Percentiles rank a stretch among this genome's conserved stretches.
phyloP scores from a whole-genome alignment of 495 filamentous ascomycete genomes.

The Lasiosphaeriaceae sp. region DNA sequence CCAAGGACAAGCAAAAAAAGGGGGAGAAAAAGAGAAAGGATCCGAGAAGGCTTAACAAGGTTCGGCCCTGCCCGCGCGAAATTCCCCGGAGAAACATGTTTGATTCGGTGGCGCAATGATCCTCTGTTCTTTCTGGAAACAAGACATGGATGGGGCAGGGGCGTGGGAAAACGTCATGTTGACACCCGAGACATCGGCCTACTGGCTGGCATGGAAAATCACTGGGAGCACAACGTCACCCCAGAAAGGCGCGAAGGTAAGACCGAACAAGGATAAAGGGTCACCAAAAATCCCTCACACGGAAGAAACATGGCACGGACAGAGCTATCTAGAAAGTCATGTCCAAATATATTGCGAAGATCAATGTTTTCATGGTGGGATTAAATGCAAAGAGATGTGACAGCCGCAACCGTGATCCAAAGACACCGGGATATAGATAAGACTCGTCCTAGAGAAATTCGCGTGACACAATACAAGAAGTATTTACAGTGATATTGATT shows the following conservation, averaged over 20 bases:
- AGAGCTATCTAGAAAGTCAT: no score
- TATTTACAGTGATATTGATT: neutral
- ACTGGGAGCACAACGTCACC: neutral
- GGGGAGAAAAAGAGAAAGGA: no score
- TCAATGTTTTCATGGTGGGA: no score
- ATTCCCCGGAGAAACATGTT: neutral
- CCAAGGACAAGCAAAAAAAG: no score
- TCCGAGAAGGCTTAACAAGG: neutral
- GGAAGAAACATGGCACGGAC: no score
- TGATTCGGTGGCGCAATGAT: neutral
- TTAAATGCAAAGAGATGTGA: no score
- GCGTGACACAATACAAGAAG: neutral
- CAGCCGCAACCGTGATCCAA: neutral
- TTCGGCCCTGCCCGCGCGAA: neutral
- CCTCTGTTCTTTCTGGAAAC: no score
- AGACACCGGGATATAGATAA: neutral
- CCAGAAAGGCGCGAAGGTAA: neutral
- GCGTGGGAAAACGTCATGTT: neutral
- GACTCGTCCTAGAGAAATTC: neutral
- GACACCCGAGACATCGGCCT: neutral
- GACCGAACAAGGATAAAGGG: neutral
- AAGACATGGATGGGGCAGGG: neutral
- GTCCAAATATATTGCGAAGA: no score
- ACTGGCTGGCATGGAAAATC: neutral
- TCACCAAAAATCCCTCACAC: no score